Base-by-base conservation (phyloP, 2,329 filamentous ascomycete genomes). In the Huntiella omanensis region DNA sequence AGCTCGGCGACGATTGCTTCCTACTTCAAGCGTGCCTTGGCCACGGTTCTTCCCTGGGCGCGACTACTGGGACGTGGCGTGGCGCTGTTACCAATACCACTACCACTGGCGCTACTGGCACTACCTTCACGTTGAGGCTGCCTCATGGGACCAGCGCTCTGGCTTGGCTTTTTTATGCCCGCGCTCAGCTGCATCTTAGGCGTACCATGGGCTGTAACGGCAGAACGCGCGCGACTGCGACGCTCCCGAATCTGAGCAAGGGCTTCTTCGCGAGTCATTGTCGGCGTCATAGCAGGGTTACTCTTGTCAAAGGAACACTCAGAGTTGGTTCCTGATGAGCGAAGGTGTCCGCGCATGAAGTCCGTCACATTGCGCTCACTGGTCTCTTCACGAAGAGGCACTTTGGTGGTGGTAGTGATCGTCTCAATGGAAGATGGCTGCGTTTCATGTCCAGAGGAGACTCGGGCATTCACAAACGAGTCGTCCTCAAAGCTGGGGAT, bases 201-300 rank as follows among this genome's bases (percentile, higher is more conserved):
- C 34, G 34, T 36, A 11, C 17, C 12, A 12, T 13, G 12, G n/a
- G 15, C 22, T 28, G 10, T 41, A 8, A 28, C 12, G 12, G 19
- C 43, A 58, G 78, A 83, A 53, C 75, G 70, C 48, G 82, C 80
- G 40, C 83, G 66, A 5, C 80, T 80, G 45, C 83, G 65, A 22
- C 83, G 69, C 61, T 83, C 77, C 45, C 77, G 70, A 53, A 88
- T 87, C 57, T 79, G 75, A 47, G 79, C 79, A 12, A 88, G 68
- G 3, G 82, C 82, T 59, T 85, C 70, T 58, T 85, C 83, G 46
- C 83, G 70, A 19, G 74, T 74, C 71, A 80, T 76, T 35, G 75
- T 80, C 4, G 75, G 73, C 37, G 70, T 77, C 50, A 79, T 58
- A 7, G 73, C 73, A 15, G 72, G 71, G 56, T 76, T 70, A 50